A percentile compares a stretch with the other conserved stretches of the same genome.
phyloP scores from a whole-genome alignment of 1,139 yeast species.

The Yamadazyma oceani region DNA sequence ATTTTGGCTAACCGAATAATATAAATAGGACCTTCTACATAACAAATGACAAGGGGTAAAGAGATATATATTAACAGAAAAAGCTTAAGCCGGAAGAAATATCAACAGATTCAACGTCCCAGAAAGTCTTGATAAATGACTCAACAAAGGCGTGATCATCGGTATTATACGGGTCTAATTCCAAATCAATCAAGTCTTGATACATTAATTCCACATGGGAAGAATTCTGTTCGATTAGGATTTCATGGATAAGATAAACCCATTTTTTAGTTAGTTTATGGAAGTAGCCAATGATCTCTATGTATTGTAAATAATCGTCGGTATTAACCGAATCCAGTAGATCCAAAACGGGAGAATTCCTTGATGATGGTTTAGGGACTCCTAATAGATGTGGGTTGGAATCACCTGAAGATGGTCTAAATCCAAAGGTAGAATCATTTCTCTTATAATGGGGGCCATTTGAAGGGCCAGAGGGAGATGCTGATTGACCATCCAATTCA shows the following conservation, averaged over 20 bases:
- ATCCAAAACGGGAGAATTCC: neutral
- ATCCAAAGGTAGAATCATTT: no score
- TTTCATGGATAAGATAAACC: slow-evolving; percentile 39
- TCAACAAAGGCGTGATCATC: slow-evolving; percentile 58
- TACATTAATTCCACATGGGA: slow-evolving; percentile 37
- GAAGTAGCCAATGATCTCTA: slow-evolving; percentile 54
- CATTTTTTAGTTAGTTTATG: slow-evolving; percentile 52
- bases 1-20: no score
- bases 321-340: neutral
- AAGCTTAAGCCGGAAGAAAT: slow-evolving; percentile 15
- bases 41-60: no score
- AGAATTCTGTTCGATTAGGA: slow-evolving; percentile 31
- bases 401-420: slow-evolving; percentile 7
- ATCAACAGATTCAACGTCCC: slow-evolving; percentile 26
- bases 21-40: no score
- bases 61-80: slow-evolving; percentile 16
- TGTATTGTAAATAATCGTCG: slow-evolving; percentile 9
- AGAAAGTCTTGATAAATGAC: slow-evolving; percentile 43
- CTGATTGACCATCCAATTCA: slow-evolving; percentile 7
- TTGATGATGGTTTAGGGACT: neutral
- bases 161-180: slow-evolving; percentile 66
- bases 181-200: slow-evolving; percentile 68
- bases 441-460: neutral
- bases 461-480: neutral
- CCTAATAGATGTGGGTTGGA: slow-evolving; percentile 13